Conservation (phyloP, 202 grass and related monocot species). For the Carex arenaria region DNA sequence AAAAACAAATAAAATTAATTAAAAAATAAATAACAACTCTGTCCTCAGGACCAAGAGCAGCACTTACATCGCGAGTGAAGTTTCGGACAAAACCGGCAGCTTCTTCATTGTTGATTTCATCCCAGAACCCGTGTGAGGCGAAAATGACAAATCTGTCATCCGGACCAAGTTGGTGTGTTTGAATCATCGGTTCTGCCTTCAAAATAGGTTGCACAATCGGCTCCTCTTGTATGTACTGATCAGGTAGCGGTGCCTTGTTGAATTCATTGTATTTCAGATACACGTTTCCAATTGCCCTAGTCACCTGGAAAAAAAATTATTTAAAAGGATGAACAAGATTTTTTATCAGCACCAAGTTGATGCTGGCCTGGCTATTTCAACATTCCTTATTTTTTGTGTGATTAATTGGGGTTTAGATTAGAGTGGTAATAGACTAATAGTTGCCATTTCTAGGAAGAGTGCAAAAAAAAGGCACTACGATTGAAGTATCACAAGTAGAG, state of each 20-base stretch:
- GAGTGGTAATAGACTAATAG: not conserved
- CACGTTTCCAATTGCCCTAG: slow-evolving; percentile 48
- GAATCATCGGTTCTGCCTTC: slow-evolving; percentile 38
- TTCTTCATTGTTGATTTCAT: slow-evolving; percentile 44
- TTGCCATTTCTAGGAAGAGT: not conserved
- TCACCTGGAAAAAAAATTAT: slow-evolving; percentile 27
- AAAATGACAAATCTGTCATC: slow-evolving; percentile 62
- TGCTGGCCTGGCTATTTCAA: not conserved
- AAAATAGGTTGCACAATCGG: slow-evolving; percentile 47
- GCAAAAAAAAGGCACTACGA: not conserved
- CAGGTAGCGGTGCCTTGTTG: slow-evolving; percentile 33
- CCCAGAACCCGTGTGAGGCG: slow-evolving; percentile 60
- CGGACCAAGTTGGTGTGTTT: slow-evolving; percentile 26
- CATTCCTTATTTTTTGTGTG: not conserved
- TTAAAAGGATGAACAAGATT: not conserved
- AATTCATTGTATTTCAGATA: slow-evolving; percentile 54
- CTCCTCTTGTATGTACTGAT: slow-evolving; percentile 28
- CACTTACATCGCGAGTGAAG: slow-evolving; percentile 36
- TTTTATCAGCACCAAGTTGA: not conserved
- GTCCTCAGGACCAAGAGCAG: too few relatives aligned
- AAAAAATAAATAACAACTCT: too few relatives aligned
- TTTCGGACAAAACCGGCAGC: slow-evolving; percentile 38
- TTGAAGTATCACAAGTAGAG: not conserved
- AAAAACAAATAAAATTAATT: too few relatives aligned
- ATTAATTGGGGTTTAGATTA: not conserved